Conservation (phyloP, 805 yeast genomes). For the Pichia cabralensis region DNA sequence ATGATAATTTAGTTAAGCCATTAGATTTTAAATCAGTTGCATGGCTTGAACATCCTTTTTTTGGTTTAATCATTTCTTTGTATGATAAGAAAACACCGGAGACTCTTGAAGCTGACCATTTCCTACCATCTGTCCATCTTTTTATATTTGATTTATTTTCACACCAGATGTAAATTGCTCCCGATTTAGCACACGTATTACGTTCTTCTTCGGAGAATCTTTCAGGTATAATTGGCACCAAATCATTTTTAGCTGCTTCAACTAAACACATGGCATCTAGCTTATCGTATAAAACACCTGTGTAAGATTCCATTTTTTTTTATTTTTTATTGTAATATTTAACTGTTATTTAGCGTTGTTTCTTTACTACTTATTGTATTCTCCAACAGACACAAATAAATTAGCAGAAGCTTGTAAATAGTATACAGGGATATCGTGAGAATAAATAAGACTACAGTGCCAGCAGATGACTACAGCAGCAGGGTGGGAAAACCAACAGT, state of each 20-base stretch:
- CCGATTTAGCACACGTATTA: slow-evolving; percentile 36
- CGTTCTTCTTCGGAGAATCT: slow-evolving; percentile 51
- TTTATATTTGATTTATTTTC: slow-evolving; percentile 63
- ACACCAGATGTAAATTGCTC: slow-evolving; percentile 63
- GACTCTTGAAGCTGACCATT: slow-evolving; percentile 67
- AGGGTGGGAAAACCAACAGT: no score
- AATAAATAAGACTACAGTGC: no score
- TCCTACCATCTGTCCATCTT: slow-evolving; percentile 71
- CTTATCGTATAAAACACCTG: slow-evolving; percentile 47
- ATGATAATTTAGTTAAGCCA: slow-evolving; percentile 58
- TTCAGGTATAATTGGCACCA: slow-evolving; percentile 49
- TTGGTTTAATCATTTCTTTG: slow-evolving; percentile 43
- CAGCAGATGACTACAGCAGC: no score
- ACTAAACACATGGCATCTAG: slow-evolving; percentile 54
- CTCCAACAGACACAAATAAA: no score
- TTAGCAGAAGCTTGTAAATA: no score
- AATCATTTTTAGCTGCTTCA: slow-evolving; percentile 51
- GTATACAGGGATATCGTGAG: no score
- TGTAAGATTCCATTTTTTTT: slow-evolving; percentile 43
- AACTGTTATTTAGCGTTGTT: no score
- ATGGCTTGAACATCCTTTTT: slow-evolving; percentile 11
- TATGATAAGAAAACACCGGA: slow-evolving; percentile 53
- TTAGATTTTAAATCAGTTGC: slow-evolving; percentile 34
- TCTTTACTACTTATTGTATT: no score
- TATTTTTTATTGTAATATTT: no score